phyloP scores from a whole-genome alignment of 2,329 filamentous ascomycete species.

The Verticillium dahliae region DNA sequence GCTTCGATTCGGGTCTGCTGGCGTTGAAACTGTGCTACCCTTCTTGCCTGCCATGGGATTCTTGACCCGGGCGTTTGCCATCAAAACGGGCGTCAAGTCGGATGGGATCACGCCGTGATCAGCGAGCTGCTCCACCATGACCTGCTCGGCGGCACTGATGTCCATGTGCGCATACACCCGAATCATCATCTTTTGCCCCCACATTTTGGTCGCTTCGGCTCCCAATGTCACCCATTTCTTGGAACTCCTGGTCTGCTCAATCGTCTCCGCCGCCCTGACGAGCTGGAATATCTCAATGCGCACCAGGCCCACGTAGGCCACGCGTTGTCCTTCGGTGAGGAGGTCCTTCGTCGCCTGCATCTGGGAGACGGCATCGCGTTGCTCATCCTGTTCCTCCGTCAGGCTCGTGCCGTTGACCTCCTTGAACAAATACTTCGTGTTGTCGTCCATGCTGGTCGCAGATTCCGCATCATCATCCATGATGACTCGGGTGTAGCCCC shows the following conservation, averaged over 20 bases:
- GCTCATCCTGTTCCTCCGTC: slow-evolving; percentile 69
- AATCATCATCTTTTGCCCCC: slow-evolving; percentile 98
- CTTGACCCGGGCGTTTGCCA: slow-evolving; percentile 86
- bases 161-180: slow-evolving; percentile 95
- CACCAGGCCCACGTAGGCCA: slow-evolving; percentile 90
- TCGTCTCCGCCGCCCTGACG: slow-evolving; percentile 57
- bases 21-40: neutral
- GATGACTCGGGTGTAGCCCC: slow-evolving; percentile 91
- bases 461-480: slow-evolving; percentile 93
- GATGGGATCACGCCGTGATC: slow-evolving; percentile 82
- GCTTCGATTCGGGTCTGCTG: neutral
- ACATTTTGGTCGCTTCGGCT: slow-evolving; percentile 81
- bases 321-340: slow-evolving; percentile 88
- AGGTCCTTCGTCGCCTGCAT: slow-evolving; percentile 95
- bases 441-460: slow-evolving; percentile 92
- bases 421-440: slow-evolving; percentile 93
- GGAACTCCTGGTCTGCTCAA: slow-evolving; percentile 55
- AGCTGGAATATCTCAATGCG: slow-evolving; percentile 75
- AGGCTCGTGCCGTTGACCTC: slow-evolving; percentile 54
- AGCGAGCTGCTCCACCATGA: slow-evolving; percentile 97
- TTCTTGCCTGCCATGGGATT: slow-evolving; percentile 70
- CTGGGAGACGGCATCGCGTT: slow-evolving; percentile 79
- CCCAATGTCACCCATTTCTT: slow-evolving; percentile 68
- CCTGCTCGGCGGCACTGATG: slow-evolving; percentile 80
- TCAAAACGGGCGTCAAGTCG: slow-evolving; percentile 79